Evolutionary conservation across 2,329 filamentous ascomycete genomes (phyloP).

Genomic region (Monosporascus sp.): DNA sequence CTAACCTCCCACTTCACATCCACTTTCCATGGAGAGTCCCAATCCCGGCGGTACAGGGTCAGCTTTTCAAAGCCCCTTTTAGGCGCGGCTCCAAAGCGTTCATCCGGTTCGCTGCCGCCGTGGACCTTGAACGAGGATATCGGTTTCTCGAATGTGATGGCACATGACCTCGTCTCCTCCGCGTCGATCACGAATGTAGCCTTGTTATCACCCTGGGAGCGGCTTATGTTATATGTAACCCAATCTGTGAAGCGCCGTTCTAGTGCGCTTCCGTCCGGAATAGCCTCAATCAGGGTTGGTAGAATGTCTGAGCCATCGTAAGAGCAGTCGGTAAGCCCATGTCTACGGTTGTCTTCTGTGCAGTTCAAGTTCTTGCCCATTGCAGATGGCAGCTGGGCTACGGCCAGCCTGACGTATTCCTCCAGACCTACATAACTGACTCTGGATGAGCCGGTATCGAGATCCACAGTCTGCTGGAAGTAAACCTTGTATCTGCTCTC

Average conservation of each 20-base stretch:
- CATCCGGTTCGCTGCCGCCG: conserved; percentile 54
- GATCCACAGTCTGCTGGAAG: conserved; percentile 76
- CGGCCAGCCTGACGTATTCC: conserved; percentile 61
- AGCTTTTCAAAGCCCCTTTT: conserved; percentile 62
- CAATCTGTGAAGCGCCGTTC: conserved; percentile 48
- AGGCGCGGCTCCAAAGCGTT: conserved; percentile 60
- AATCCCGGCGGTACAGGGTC: conserved; percentile 77
- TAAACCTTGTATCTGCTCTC: conserved; percentile 78
- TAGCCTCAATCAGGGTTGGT: conserved; percentile 56
- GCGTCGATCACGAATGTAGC: conserved; percentile 65
- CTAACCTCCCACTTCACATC: conserved; percentile 60
- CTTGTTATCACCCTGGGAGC: conserved; percentile 33
- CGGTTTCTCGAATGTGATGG: conserved; percentile 64
- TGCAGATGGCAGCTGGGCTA: conserved; percentile 66
- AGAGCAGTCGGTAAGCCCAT: conserved; percentile 59
- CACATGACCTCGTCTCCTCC: conserved; percentile 73
- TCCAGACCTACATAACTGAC: conserved; percentile 67
- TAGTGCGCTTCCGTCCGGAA: conserved; percentile 34
- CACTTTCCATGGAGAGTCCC: conserved; percentile 72
- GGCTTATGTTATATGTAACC: conserved; percentile 60
- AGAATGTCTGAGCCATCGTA: conserved; percentile 60
- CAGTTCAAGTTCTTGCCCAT: conserved; percentile 58
- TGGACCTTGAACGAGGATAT: conserved; percentile 61
- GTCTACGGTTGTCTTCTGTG: conserved; percentile 32
- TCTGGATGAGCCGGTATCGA: conserved; percentile 65